Conservation (phyloP, 805 yeast genomes). For the Cephaloascus albidus region DNA sequence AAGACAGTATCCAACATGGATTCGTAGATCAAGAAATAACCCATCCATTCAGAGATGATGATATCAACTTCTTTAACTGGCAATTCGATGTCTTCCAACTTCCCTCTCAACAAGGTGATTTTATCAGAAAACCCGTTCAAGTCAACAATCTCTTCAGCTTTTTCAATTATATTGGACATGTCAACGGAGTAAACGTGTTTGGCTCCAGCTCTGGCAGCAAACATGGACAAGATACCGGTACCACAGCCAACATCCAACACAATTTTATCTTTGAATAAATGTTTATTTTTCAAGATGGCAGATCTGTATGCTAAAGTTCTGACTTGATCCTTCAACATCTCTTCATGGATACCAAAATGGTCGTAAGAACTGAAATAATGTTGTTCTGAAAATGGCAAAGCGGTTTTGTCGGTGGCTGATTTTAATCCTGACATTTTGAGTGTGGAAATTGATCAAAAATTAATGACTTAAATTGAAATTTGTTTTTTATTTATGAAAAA, state of each 20-base stretch:
- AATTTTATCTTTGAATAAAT: conserved; percentile 82
- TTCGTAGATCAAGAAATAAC: conserved; percentile 90
- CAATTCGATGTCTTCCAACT: conserved; percentile 82
- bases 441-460: too few relatives aligned
- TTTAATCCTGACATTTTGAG: conserved; percentile 6
- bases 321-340: conserved; percentile 93
- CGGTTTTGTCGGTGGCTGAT: conserved; percentile 60
- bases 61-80: conserved; percentile 90
- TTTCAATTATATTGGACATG: conserved; percentile 91
- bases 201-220: conserved; percentile 98
- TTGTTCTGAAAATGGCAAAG: conserved; percentile 70
- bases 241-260: conserved; percentile 99
- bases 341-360: conserved; percentile 97
- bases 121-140: conserved; percentile 79
- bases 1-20: conserved; percentile 96
- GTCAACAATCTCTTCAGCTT: conserved; percentile 85
- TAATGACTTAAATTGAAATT: too few relatives aligned
- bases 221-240: conserved; percentile 95
- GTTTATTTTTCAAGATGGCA: conserved; percentile 85
- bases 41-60: conserved; percentile 99
- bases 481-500: too few relatives aligned
- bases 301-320: conserved; percentile 88
- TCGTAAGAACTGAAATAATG: conserved; percentile 94
- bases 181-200: conserved; percentile 96
- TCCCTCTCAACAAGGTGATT: conserved; percentile 84